Base-by-base conservation (phyloP, 1,139 yeast species). In the Kodamaea anthophila region DNA sequence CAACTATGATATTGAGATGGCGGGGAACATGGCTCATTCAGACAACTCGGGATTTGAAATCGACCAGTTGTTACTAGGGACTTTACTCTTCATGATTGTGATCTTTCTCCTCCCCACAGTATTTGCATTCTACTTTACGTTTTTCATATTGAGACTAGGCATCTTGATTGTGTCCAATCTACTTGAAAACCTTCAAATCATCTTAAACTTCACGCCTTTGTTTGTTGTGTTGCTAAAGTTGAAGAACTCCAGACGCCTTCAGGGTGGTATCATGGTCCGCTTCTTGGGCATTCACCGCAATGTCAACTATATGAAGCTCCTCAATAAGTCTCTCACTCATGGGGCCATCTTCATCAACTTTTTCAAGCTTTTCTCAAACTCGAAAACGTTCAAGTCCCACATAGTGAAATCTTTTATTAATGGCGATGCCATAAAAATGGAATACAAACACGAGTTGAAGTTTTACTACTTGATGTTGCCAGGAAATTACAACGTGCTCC, bases 21-120 rank as follows among this genome's bases (percentile, higher is more conserved):
- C 33, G 4, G 38, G 29, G n/a, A 32, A 32, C 9, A 13, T 28
- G 22, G 25, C 29, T 3, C 30, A 26, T 9, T 16, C 31, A 3
- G 20, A 25, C 5, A 23, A 26, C 4, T 22, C 44, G 4, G 69
- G 73, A 42, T 88, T 84, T 51, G 91, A 84, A 36, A 61, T 88
- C 21, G 96, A 91, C 51, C 96, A 88, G 47, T 63, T 91, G 35
- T 61, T 93, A 31, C 60, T 91, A 51, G 98, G 98, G 0, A 91
- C 96, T 1, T 68, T 93, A 35, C 55, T 91, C 18, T 91, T 91
- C 56, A 86, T 93, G 38, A 74, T 88, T 11, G 60, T 86, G 37
- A 58, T 82, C 0, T 83, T 87, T 41, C 60, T 93, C 26, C 55
- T 87, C 30, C 98, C 98, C 1, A 91, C 99, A 0, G 82, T 86